These are phyloP conservation scores for Hypoxylon sp. DNA, from an alignment of 2,329 filamentous ascomycete species.

Conservation along the genomic window DNA sequence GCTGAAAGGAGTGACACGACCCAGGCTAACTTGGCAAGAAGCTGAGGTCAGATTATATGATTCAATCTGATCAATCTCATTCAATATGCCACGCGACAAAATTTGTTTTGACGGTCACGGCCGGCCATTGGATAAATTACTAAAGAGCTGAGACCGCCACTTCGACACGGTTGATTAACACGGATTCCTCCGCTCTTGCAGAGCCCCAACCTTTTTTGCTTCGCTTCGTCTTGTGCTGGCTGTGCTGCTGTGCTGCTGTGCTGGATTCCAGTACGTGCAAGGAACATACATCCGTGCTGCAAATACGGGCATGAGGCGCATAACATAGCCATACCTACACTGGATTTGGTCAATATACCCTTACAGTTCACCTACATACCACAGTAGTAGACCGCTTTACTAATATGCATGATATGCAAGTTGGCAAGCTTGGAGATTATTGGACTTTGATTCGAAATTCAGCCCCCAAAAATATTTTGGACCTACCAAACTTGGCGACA, in stretches of 20 bases:
- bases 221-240: slow-evolving; percentile 19
- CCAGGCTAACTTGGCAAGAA: slow-evolving; percentile 13
- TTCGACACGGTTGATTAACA: slow-evolving; percentile 14
- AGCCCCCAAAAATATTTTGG: slow-evolving; percentile 28
- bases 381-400: slow-evolving; percentile 28
- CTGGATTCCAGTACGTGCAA: slow-evolving; percentile 20
- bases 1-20: slow-evolving; percentile 18
- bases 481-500: slow-evolving; percentile 22
- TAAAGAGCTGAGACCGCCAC: slow-evolving; percentile 37
- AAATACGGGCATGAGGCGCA: slow-evolving; percentile 25
- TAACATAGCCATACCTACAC: slow-evolving; percentile 22
- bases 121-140: slow-evolving; percentile 25
- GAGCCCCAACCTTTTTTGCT: slow-evolving; percentile 14
- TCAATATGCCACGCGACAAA: slow-evolving; percentile 30
- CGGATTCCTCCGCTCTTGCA: slow-evolving; percentile 22
- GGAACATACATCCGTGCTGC: slow-evolving; percentile 18
- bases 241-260: too few relatives aligned
- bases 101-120: neutral
- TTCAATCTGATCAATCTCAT: slow-evolving; percentile 5
- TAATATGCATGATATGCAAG: slow-evolving; percentile 16
- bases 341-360: slow-evolving; percentile 11
- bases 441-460: slow-evolving; percentile 13
- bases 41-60: slow-evolving; percentile 44
- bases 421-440: slow-evolving; percentile 9
- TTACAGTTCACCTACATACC: slow-evolving; percentile 3